These are phyloP conservation scores for Penicillium crystallinum DNA, from an alignment of 495 filamentous ascomycete genomes.

Conservation along the genomic window DNA sequence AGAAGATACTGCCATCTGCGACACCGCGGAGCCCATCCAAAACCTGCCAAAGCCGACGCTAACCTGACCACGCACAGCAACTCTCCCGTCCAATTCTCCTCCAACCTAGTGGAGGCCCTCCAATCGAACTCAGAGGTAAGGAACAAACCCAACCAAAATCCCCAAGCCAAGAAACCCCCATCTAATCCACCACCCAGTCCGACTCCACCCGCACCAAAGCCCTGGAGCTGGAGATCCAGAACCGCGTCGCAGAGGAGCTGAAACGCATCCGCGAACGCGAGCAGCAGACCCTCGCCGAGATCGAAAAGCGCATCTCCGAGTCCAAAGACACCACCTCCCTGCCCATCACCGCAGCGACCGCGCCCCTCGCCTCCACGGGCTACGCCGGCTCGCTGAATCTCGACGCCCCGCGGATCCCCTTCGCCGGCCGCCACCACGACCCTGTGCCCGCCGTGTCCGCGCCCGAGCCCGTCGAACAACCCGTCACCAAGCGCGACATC, in stretches of 20 bases:
- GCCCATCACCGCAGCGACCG: conserved; percentile 26
- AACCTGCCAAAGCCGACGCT: background rate
- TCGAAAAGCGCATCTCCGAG: conserved; percentile 51
- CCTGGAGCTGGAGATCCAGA: conserved; percentile 83
- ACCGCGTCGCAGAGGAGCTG: conserved; percentile 81
- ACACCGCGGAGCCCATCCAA: background rate
- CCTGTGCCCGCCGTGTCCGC: conserved; percentile 20
- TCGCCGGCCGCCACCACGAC: conserved; percentile 40
- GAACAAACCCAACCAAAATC: conserved; percentile 4
- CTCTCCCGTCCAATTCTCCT: conserved; percentile 80
- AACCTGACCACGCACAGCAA: conserved; percentile 49
- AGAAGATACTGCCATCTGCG: background rate
- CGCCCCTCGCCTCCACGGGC: conserved; percentile 28
- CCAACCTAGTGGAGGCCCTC: conserved; percentile 73
- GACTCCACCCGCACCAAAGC: conserved; percentile 78
- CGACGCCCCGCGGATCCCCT: conserved; percentile 45
- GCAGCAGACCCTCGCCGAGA: conserved; percentile 49
- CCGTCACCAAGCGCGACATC: conserved; percentile 36
- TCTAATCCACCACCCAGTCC: conserved; percentile 49
- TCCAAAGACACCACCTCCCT: conserved; percentile 30
- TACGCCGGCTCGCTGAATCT: conserved; percentile 43
- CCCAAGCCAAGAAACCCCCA: too few relatives aligned
- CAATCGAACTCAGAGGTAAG: conserved; percentile 81
- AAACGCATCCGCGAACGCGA: conserved; percentile 64
- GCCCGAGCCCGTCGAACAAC: conserved; percentile 11